A percentile compares a stretch with the other conserved stretches of the same genome.
These are phyloP conservation scores for Botrytis sinoallii DNA, from an alignment of 2,329 filamentous ascomycete genomes.

Conservation along the genomic window DNA sequence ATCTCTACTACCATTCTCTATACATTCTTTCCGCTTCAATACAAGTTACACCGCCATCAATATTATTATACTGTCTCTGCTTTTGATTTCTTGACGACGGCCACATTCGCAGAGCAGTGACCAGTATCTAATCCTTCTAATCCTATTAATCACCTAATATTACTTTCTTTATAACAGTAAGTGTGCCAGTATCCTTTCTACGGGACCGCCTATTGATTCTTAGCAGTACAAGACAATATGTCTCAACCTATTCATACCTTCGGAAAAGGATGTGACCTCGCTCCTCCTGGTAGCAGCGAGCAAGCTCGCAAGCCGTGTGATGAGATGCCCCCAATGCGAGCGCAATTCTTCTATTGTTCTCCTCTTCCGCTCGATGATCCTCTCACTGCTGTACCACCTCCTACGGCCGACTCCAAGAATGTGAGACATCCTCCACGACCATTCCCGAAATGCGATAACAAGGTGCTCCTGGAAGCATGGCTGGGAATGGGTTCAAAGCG, in stretches of 20 bases:
- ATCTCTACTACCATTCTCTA: slow-evolving; percentile 12
- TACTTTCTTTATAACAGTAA: slow-evolving; percentile 9
- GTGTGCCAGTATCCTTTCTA: not conserved
- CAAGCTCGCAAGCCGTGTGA: slow-evolving; percentile 31
- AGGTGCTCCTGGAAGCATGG: slow-evolving; percentile 77
- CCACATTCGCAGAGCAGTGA: slow-evolving; percentile 25
- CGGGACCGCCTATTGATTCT: not conserved
- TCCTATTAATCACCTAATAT: slow-evolving; percentile 13
- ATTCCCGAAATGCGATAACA: slow-evolving; percentile 76
- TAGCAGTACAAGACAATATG: slow-evolving; percentile 30
- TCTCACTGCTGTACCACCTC: slow-evolving; percentile 61
- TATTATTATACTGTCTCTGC: slow-evolving; percentile 14
- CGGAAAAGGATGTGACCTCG: slow-evolving; percentile 35
- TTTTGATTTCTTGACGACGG: slow-evolving; percentile 9
- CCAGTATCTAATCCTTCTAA: slow-evolving; percentile 16
- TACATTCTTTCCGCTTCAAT: slow-evolving; percentile 9
- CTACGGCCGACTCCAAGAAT: slow-evolving; percentile 49
- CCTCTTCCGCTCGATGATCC: slow-evolving; percentile 83
- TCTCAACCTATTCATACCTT: slow-evolving; percentile 35
- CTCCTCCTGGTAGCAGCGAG: slow-evolving; percentile 16
- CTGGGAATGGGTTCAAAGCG: slow-evolving; percentile 52
- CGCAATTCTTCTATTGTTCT: slow-evolving; percentile 85
- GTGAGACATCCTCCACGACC: slow-evolving; percentile 66
- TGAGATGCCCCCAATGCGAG: slow-evolving; percentile 57
- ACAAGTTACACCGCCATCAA: slow-evolving; percentile 12